Evolutionary conservation across 768 basidiomycete species (phyloP), one percentile per base, ranked within the genome.

Genomic region (Saitozyma podzolica): DNA sequence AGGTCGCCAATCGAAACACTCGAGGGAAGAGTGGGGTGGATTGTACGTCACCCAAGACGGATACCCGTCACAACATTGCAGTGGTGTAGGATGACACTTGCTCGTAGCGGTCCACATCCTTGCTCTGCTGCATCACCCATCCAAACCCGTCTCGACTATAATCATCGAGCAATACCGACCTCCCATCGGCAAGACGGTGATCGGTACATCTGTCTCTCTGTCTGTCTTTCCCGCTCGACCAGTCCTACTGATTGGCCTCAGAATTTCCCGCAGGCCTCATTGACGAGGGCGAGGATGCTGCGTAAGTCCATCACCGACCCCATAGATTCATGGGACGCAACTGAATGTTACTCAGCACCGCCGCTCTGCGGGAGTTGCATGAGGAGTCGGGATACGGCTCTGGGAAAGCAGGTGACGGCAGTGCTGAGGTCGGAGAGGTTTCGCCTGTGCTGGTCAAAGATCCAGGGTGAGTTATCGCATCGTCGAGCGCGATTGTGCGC

Each of bases 161-260:
- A 82, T 97, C 67, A 86, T 96, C 69, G 91, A 95, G 74, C 94
- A 96, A 76, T 97, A 89, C 77, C 86, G 95, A 29, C 92, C 95
- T 0, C 91, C 94, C 0, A 83, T 92, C 51, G 88, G 85, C 69
- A 87, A 86, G 64, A 83, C 85, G 65, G 84, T 90, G 62, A 84
- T 95, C 62, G 92, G 91, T 86, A 75, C 48, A 76, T 69, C 39
- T 0, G 16, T 6, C 40, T 48, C 50, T 14, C 51, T 50, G 10
- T 62, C 6, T 39, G n/a, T 20, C 20, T 3, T 42, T 49, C 42
- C 16, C 19, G n/a, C n/a, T n/a, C n/a, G n/a, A n/a, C n/a, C n/a
- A n/a, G n/a, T n/a, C n/a, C n/a, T n/a, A n/a, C 10, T 59, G 11
- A 50, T 50, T 53, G 40, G 16, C 10, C 45, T 20, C 29, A 41